A percentile compares a stretch with the other conserved stretches of the same genome.
Conservation (phyloP, 306 rosid species). For the Lathyrus sativus region DNA sequence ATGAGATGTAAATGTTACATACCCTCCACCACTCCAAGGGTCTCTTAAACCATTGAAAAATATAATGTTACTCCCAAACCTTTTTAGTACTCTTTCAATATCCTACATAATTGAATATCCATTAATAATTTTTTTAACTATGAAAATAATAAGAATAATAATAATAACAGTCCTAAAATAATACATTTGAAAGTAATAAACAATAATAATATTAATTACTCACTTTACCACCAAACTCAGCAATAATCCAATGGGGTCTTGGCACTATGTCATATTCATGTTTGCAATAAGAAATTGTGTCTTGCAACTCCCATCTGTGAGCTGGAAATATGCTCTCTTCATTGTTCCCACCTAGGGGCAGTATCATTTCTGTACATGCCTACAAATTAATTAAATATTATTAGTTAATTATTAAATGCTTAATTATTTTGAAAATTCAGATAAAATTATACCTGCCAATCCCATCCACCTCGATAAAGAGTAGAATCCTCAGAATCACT, state of each 20-base stretch:
- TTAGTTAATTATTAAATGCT: background rate
- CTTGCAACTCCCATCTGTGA: constrained; percentile 49
- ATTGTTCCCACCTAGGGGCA: constrained; percentile 57
- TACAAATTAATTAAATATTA: background rate
- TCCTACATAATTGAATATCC: constrained; percentile 35
- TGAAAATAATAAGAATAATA: no score
- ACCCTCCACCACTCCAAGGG: constrained; percentile 99
- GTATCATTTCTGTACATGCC: constrained; percentile 82
- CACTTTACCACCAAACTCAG: constrained; percentile 77
- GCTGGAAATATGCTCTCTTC: constrained; percentile 63
- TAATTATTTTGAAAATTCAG: no score
- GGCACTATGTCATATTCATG: constrained; percentile 34
- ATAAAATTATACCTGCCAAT: constrained; percentile 95
- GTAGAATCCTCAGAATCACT: constrained; percentile 66
- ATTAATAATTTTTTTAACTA: no score
- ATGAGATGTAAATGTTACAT: constrained; percentile 11
- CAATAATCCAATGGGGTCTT: constrained; percentile 71
- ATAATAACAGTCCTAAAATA: no score
- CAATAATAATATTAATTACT: background rate
- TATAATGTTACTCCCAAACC: constrained; percentile 76
- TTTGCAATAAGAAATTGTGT: constrained; percentile 39
- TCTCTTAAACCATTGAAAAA: constrained; percentile 91
- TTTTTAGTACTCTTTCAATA: constrained; percentile 58
- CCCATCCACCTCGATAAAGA: constrained; percentile 67
- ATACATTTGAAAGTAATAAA: no score